phyloP scores from a whole-genome alignment of 2,329 filamentous ascomycete genomes.

The Oidium heveae region DNA sequence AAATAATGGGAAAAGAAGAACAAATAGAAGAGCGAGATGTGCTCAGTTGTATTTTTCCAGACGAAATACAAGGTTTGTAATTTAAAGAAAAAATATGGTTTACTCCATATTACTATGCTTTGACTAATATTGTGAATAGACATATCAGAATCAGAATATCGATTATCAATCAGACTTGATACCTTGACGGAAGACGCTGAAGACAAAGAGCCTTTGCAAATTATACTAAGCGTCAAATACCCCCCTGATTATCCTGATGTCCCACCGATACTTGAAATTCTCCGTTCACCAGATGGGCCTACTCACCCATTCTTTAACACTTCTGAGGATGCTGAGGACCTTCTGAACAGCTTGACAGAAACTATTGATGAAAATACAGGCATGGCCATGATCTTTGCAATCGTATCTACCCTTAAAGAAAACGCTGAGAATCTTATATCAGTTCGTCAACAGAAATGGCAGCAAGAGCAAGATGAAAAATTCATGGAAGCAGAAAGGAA shows the following conservation, averaged over 20 bases:
- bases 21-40: slow-evolving; percentile 92
- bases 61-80: slow-evolving; percentile 66
- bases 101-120: not conserved
- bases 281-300: slow-evolving; percentile 41
- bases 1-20: slow-evolving; percentile 48
- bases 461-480: slow-evolving; percentile 29
- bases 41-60: slow-evolving; percentile 91
- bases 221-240: slow-evolving; percentile 69
- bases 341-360: slow-evolving; percentile 45
- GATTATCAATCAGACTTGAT: slow-evolving; percentile 67
- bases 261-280: slow-evolving; percentile 59
- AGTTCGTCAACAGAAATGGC: slow-evolving; percentile 41
- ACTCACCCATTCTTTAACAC: slow-evolving; percentile 55
- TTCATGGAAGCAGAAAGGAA: slow-evolving; percentile 45
- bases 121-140: slow-evolving; percentile 27
- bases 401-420: slow-evolving; percentile 73
- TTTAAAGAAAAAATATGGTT: not conserved
- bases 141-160: slow-evolving; percentile 71
- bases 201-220: slow-evolving; percentile 36
- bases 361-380: slow-evolving; percentile 81
- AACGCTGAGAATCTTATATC: slow-evolving; percentile 63
- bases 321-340: slow-evolving; percentile 47
- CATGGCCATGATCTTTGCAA: slow-evolving; percentile 92
- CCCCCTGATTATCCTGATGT: slow-evolving; percentile 79
- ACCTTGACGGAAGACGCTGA: slow-evolving; percentile 39